Conservation (phyloP, 179 eudicot species). For the Beta corolliflora region DNA sequence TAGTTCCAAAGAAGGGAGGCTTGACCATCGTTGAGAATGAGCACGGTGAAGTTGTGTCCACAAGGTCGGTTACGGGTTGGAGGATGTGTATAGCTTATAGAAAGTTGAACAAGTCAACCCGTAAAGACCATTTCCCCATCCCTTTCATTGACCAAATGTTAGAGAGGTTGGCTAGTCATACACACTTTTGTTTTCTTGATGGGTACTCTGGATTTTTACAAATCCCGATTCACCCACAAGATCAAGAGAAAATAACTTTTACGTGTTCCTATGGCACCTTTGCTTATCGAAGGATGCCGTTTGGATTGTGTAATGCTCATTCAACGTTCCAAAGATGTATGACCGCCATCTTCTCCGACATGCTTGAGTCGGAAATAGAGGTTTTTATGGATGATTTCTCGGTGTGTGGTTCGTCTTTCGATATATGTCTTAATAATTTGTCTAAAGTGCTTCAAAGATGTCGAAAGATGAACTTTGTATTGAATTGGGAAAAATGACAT, state of each 20-base stretch:
- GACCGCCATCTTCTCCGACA: neutral
- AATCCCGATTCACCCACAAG: neutral
- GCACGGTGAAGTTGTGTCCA: neutral
- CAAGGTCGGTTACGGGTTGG: neutral
- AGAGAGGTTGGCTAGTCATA: neutral
- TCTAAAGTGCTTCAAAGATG: neutral
- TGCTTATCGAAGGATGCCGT: no score
- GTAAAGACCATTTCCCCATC: neutral
- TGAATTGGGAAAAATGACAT: neutral
- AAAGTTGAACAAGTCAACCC: neutral
- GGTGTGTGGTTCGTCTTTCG: neutral
- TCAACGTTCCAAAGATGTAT: no score
- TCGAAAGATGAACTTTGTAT: neutral
- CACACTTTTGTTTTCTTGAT: neutral
- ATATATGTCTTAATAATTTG: neutral
- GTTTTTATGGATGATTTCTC: neutral
- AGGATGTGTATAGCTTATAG: neutral
- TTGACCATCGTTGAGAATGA: neutral
- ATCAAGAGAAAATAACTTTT: no score
- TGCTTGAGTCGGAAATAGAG: neutral
- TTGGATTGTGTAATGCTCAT: no score
- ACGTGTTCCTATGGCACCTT: no score
- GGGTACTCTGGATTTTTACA: neutral
- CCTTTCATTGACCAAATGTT: neutral
- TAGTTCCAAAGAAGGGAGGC: neutral